Evolutionary conservation across 306 rosid genomes (phyloP).

Genomic region (Purshia tridentata): DNA sequence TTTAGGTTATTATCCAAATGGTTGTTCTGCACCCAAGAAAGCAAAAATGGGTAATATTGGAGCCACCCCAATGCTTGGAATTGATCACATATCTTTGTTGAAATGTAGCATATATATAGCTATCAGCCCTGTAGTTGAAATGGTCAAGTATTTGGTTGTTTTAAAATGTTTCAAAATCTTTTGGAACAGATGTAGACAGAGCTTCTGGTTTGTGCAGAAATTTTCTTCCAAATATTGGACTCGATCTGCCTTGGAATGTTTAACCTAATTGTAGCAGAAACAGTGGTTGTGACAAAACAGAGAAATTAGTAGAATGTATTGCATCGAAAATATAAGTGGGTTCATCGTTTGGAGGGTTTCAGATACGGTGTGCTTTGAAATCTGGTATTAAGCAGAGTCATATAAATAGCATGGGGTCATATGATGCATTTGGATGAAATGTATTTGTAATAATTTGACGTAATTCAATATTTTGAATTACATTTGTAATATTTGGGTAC

Average conservation of each 20-base stretch:
- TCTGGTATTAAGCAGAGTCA: neutral
- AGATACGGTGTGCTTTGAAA: neutral
- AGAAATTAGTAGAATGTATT: slow-evolving; percentile 29
- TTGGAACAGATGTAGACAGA: neutral
- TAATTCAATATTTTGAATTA: no score
- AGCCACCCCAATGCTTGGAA: slow-evolving; percentile 66
- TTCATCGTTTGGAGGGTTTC: slow-evolving; percentile 5
- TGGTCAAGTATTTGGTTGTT: slow-evolving; percentile 65
- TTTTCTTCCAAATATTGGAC: slow-evolving; percentile 37
- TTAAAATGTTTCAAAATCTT: slow-evolving; percentile 44
- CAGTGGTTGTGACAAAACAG: slow-evolving; percentile 27
- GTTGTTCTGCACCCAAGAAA: slow-evolving; percentile 57
- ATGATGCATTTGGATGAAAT: no score
- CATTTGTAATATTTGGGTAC: no score
- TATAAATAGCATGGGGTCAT: no score
- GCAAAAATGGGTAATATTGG: slow-evolving; percentile 57
- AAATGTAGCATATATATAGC: slow-evolving; percentile 58
- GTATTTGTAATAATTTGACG: no score
- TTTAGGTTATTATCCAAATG: slow-evolving; percentile 40
- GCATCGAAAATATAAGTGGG: slow-evolving; percentile 1
- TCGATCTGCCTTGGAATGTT: slow-evolving; percentile 52
- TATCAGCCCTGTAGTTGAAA: slow-evolving; percentile 62
- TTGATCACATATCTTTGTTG: slow-evolving; percentile 62
- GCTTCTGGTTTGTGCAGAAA: slow-evolving; percentile 21
- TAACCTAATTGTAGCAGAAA: slow-evolving; percentile 20